Evolutionary conservation across 2,329 filamentous ascomycete species (phyloP), one percentile per base, ranked within the genome.

Genomic region (Fusarium poae): DNA sequence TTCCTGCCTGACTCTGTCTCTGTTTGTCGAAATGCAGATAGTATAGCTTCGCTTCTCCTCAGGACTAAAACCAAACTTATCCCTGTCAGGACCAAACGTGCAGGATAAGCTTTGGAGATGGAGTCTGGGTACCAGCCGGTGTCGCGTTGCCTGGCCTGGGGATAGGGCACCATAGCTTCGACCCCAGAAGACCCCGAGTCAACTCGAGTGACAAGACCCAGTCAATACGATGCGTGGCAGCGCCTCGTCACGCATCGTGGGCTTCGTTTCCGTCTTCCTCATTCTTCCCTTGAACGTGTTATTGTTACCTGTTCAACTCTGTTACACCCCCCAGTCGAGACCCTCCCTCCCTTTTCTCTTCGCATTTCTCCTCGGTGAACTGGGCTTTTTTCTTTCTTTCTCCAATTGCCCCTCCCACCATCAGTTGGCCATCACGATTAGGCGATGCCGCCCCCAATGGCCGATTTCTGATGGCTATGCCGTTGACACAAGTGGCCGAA

Each of bases 381-480:
- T 42, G 35, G 43, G 10, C 13, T 57, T 57, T 45, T 57, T 32
- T 37, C 5, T 23, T 39, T 10, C 30, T 39, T 52, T 56, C 71
- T 58, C 70, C 58, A 66, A 55, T 43, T 58, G 51, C 70, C 61
- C 68, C 71, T 73, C 71, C 62, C 69, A 67, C 69, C 71, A 65
- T 71, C 60, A 51, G 50, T 52, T 27, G 18, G 35, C 54, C 51
- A 54, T 64, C 54, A 39, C 51, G 62, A 70, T 70, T 58, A 42
- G 27, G 40, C 46, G 59, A 62, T 62, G 29, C 52, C 46, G 37
- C 62, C 61, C 49, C 58, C 65, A 67, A 57, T 60, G 56, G 45
- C 43, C 55, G 48, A 65, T 56, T 39, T 29, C 46, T 37, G 54
- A 67, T 57, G 59, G 56, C 35, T 59, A 62, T 56, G 67, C 56